These are phyloP conservation scores for Neocucurbitaria cava DNA, from an alignment of 2,329 filamentous ascomycete genomes.

Conservation along the genomic window DNA sequence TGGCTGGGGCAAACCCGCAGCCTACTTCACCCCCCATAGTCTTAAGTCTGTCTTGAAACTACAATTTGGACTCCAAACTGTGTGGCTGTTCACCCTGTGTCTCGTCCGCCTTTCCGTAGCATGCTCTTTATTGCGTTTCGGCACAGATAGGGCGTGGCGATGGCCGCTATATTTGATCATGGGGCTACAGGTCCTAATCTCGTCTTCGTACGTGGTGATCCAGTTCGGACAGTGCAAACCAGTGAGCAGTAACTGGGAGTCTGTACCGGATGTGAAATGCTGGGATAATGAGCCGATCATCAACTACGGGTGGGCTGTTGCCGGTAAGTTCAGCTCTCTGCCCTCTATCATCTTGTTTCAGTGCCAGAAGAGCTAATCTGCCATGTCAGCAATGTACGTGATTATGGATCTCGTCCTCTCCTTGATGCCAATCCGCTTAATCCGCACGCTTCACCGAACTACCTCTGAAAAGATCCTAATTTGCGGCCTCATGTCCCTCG, in stretches of 20 bases:
- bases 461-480: conserved; percentile 34
- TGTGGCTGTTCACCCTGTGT: conserved; percentile 32
- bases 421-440: conserved; percentile 33
- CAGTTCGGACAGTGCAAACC: conserved; percentile 37
- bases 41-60: conserved; percentile 21
- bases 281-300: conserved; percentile 29
- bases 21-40: conserved; percentile 19
- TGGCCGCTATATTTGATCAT: conserved; percentile 31
- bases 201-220: conserved; percentile 31
- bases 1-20: conserved; percentile 35
- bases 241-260: conserved; percentile 31
- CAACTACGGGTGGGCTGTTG: conserved; percentile 31
- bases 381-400: conserved; percentile 27
- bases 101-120: conserved; percentile 36
- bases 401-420: conserved; percentile 35
- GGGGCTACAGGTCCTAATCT: conserved; percentile 27
- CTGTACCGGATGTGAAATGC: conserved; percentile 26
- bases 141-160: conserved; percentile 24
- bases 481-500: conserved; percentile 29
- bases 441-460: conserved; percentile 28
- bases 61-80: conserved; percentile 34
- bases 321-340: conserved; percentile 17
- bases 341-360: neutral
- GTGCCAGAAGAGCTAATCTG: neutral
- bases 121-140: conserved; percentile 32